A percentile compares a stretch with the other conserved stretches of the same genome.
Conservation (phyloP, 257 asterid genomes). For the Cordia subcordata region DNA sequence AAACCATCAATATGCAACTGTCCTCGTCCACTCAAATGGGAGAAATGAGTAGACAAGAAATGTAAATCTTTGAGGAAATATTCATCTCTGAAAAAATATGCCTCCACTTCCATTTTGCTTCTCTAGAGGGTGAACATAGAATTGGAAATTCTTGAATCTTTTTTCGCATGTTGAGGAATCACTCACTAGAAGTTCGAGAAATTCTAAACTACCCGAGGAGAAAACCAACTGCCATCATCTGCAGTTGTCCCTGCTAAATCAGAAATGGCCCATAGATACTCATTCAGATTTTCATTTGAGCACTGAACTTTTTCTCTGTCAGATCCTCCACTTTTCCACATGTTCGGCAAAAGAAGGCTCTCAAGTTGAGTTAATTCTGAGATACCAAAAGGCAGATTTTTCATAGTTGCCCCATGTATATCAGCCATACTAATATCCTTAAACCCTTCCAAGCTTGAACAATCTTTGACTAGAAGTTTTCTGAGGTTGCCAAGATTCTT, state of each 20-base stretch:
- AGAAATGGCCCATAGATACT: neutral
- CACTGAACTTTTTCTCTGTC: neutral
- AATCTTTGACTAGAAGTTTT: neutral
- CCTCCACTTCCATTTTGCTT: neutral
- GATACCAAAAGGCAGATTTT: constrained; percentile 7
- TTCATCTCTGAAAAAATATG: neutral
- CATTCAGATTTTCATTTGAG: neutral
- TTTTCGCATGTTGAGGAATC: neutral
- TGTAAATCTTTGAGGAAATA: neutral
- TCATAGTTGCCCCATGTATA: neutral
- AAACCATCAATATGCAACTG: constrained; percentile 9
- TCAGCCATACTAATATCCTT: neutral
- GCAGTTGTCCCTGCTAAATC: neutral
- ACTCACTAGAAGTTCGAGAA: constrained; percentile 2
- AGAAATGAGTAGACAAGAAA: neutral
- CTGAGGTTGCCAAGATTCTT: neutral
- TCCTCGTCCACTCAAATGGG: neutral
- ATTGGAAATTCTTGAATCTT: constrained; percentile 1
- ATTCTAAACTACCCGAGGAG: neutral
- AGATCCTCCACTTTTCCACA: neutral
- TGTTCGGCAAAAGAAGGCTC: neutral
- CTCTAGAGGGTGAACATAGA: neutral
- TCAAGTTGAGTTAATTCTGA: constrained; percentile 2
- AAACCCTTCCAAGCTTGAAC: neutral
- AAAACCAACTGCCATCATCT: neutral